Conservation (phyloP, 805 yeast species). For the Yarrowia bubula region DNA sequence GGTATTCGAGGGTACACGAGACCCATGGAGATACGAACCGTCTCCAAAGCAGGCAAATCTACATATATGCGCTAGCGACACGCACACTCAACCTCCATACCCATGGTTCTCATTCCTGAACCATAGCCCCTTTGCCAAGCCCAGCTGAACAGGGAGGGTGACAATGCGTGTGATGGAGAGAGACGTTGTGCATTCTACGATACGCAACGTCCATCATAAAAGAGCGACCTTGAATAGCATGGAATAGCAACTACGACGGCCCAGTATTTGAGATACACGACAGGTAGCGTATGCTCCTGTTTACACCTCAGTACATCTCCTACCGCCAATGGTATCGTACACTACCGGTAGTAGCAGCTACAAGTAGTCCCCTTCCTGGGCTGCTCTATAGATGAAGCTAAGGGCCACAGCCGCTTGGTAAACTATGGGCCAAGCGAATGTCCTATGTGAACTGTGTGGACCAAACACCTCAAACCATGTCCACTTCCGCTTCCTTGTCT, state of each 20-base stretch:
- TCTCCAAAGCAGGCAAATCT: too few relatives aligned
- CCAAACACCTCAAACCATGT: neutral
- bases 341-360: neutral
- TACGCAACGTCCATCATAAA: neutral
- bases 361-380: too few relatives aligned
- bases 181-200: neutral
- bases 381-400: neutral
- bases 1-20: too few relatives aligned
- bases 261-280: too few relatives aligned
- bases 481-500: too few relatives aligned
- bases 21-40: too few relatives aligned
- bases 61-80: too few relatives aligned
- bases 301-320: too few relatives aligned
- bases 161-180: neutral
- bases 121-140: slow-evolving; percentile 14
- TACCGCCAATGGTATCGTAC: neutral
- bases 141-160: neutral
- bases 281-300: too few relatives aligned
- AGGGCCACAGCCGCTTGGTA: neutral
- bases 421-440: neutral
- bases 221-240: neutral
- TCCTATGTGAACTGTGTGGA: too few relatives aligned
- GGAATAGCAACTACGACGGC: too few relatives aligned
- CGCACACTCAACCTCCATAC: neutral
- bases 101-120: neutral